These are phyloP conservation scores for Fusarium subglutinans DNA, from an alignment of 2,329 filamentous ascomycete genomes.

Conservation along the genomic window DNA sequence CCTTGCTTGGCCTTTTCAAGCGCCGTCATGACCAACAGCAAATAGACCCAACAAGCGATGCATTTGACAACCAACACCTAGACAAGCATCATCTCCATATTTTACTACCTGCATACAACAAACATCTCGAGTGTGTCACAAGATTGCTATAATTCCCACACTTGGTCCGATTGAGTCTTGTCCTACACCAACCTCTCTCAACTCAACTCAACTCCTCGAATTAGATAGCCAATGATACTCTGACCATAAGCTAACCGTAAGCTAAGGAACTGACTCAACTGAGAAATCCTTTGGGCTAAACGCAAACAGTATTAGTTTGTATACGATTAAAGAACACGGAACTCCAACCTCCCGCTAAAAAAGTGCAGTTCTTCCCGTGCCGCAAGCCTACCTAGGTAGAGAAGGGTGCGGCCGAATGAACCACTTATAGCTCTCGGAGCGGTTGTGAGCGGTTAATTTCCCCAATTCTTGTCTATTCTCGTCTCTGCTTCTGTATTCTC, in stretches of 20 bases:
- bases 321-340: background rate
- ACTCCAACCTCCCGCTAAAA: background rate
- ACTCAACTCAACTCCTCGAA: background rate
- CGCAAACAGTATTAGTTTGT: background rate
- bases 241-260: background rate
- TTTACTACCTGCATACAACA: background rate
- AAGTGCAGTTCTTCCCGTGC: slow-evolving; percentile 16
- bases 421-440: slow-evolving; percentile 20
- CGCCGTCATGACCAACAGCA: slow-evolving; percentile 9
- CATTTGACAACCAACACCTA: background rate
- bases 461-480: background rate
- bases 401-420: slow-evolving; percentile 15
- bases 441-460: slow-evolving; percentile 33
- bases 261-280: background rate
- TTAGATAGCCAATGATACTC: slow-evolving; percentile 8
- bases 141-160: background rate
- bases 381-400: slow-evolving; percentile 18
- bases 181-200: slow-evolving; percentile 4
- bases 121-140: background rate
- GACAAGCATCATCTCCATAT: background rate
- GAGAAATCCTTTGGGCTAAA: slow-evolving; percentile 6
- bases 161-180: background rate
- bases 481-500: background rate
- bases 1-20: background rate
- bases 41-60: background rate